Evolutionary conservation across 768 basidiomycete species (phyloP).

Genomic region (Daedaleopsis nitida): DNA sequence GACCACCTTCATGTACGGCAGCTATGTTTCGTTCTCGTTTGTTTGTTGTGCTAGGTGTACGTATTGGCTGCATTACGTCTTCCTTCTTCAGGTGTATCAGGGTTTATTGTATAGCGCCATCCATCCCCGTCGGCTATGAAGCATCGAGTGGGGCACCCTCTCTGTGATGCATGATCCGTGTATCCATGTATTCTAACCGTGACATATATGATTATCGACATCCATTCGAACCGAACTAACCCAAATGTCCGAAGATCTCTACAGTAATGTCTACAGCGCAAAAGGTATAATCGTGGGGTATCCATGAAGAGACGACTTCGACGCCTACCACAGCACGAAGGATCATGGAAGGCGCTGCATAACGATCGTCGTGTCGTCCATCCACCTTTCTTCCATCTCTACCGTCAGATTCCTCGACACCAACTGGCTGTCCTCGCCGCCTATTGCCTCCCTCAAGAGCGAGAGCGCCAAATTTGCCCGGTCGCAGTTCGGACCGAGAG

Average conservation of each 20-base stretch:
- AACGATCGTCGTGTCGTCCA: constrained; percentile 51
- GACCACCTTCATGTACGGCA: not conserved
- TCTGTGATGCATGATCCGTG: not conserved
- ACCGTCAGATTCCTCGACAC: constrained; percentile 48
- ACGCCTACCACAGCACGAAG: not conserved
- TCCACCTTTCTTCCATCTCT: constrained; percentile 53
- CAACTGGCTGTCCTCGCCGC: constrained; percentile 41
- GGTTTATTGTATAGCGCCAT: not conserved
- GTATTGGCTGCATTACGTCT: not conserved
- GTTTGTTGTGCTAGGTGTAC: not conserved
- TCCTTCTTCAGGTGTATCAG: not conserved
- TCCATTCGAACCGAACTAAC: not conserved
- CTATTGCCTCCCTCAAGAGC: constrained; percentile 45
- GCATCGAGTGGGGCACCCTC: not conserved
- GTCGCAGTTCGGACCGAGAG: constrained; percentile 14
- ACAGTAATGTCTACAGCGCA: not conserved
- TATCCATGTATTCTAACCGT: not conserved
- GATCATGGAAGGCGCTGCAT: constrained; percentile 39
- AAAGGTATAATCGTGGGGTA: constrained; percentile 18
- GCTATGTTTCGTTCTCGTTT: not conserved
- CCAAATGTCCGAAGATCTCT: not conserved
- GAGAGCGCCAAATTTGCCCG: constrained; percentile 40
- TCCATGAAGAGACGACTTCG: not conserved
- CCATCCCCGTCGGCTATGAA: not conserved
- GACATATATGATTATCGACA: not conserved